Evolutionary conservation across 2,329 filamentous ascomycete species (phyloP).

Genomic region (Hypoxylon sp.): DNA sequence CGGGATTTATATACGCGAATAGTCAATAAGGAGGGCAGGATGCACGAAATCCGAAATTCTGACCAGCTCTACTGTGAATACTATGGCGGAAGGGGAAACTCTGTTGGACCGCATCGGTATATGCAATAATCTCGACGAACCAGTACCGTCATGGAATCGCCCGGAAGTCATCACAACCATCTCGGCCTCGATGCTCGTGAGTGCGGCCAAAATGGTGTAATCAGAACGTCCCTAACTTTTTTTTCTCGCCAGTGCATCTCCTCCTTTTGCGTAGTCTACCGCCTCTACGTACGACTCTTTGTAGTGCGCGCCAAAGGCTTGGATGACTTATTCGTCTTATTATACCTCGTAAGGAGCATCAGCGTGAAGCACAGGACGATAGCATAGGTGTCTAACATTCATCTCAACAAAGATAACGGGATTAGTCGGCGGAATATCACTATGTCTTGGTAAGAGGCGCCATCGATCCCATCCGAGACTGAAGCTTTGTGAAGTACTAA

Average conservation of each 20-base stretch:
- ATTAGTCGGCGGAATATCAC: constrained; percentile 19
- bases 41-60: background rate
- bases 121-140: constrained; percentile 45
- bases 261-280: constrained; percentile 42
- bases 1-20: background rate
- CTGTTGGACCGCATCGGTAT: constrained; percentile 36
- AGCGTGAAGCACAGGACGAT: background rate
- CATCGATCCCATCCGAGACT: background rate
- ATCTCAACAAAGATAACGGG: constrained; percentile 22
- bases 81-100: constrained; percentile 35
- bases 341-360: constrained; percentile 36
- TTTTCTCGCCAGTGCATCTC: constrained; percentile 28
- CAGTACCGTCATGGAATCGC: constrained; percentile 44
- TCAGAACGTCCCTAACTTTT: constrained; percentile 6
- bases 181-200: constrained; percentile 31
- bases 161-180: constrained; percentile 34
- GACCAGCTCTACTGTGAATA: background rate
- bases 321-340: constrained; percentile 47
- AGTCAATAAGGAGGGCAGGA: background rate
- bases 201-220: constrained; percentile 7
- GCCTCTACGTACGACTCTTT: constrained; percentile 45
- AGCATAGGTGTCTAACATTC: constrained; percentile 1
- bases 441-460: constrained; percentile 35
- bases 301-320: constrained; percentile 44
- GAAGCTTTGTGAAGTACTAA: constrained; percentile 6